Evolutionary conservation across 495 filamentous ascomycete species (phyloP).

Genomic region (Daldinia bambusicola): DNA sequence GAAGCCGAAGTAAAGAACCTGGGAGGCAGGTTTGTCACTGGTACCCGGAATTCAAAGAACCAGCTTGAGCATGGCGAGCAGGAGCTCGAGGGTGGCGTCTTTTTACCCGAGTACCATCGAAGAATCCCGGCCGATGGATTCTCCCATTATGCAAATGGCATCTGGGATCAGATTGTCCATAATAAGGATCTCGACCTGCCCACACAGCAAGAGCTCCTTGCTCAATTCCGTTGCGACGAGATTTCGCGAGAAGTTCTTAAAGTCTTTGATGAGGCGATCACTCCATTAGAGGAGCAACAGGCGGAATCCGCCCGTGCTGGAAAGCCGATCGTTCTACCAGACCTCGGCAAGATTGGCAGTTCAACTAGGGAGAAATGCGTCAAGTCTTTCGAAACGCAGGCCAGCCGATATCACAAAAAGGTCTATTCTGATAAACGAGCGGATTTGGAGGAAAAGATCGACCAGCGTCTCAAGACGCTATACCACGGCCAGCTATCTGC

Average conservation of each 20-base stretch:
- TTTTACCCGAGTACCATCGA: constrained; percentile 93
- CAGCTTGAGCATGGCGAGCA: constrained; percentile 67
- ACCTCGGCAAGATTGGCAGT: constrained; percentile 80
- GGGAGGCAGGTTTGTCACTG: constrained; percentile 81
- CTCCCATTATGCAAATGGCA: constrained; percentile 86
- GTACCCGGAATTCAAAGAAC: constrained; percentile 71
- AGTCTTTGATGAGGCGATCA: constrained; percentile 81
- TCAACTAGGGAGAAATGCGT: constrained; percentile 75
- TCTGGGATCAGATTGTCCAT: constrained; percentile 98
- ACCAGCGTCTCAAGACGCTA: constrained; percentile 83
- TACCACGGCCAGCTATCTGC: constrained; percentile 88
- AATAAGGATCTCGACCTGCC: constrained; percentile 98
- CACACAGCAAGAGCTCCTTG: constrained; percentile 95
- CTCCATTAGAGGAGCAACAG: constrained; percentile 87
- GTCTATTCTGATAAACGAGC: constrained; percentile 86
- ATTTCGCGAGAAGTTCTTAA: constrained; percentile 87
- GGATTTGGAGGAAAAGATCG: constrained; percentile 87
- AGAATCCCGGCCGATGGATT: constrained; percentile 96
- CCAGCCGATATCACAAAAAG: constrained; percentile 93
- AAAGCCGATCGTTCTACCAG: constrained; percentile 74
- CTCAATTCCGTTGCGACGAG: constrained; percentile 97
- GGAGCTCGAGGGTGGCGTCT: constrained; percentile 78
- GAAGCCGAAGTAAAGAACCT: constrained; percentile 80
- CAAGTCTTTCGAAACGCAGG: constrained; percentile 86
- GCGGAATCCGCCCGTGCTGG: constrained; percentile 76